phyloP scores from a whole-genome alignment of 768 basidiomycete genomes.

The Kwoniella bestiolae region DNA sequence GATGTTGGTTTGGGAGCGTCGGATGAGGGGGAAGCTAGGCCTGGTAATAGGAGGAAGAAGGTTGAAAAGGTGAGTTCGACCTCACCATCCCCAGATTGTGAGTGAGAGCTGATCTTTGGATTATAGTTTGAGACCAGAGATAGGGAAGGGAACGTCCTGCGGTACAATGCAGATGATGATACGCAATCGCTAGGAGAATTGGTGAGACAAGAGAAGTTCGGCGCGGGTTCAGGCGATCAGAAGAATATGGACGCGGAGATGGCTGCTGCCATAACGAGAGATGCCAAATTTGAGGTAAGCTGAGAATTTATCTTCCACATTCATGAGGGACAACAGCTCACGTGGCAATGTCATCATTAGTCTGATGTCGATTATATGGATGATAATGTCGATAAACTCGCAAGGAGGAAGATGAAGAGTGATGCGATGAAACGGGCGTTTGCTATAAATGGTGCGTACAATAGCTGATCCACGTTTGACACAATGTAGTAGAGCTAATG shows the following conservation, averaged over 20 bases:
- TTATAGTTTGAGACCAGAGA: conserved; percentile 83
- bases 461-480: neutral
- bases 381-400: conserved; percentile 91
- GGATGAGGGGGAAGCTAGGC: conserved; percentile 62
- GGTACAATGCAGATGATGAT: conserved; percentile 91
- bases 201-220: conserved; percentile 88
- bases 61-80: conserved; percentile 66
- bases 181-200: conserved; percentile 82
- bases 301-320: neutral
- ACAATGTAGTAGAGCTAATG: no score
- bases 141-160: conserved; percentile 85
- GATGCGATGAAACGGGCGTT: conserved; percentile 97
- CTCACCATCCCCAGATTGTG: conserved; percentile 1
- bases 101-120: conserved; percentile 8
- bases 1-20: conserved; percentile 76
- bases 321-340: neutral
- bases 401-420: conserved; percentile 90
- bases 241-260: conserved; percentile 89
- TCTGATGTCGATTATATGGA: conserved; percentile 93
- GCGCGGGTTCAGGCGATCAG: conserved; percentile 85
- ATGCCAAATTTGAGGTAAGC: conserved; percentile 80
- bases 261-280: conserved; percentile 82
- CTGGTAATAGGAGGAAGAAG: conserved; percentile 75
- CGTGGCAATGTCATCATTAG: conserved; percentile 56
- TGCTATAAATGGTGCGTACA: conserved; percentile 77